Evolutionary conservation across 2,329 filamentous ascomycete species (phyloP).

Genomic region (Colletotrichum phormii): DNA sequence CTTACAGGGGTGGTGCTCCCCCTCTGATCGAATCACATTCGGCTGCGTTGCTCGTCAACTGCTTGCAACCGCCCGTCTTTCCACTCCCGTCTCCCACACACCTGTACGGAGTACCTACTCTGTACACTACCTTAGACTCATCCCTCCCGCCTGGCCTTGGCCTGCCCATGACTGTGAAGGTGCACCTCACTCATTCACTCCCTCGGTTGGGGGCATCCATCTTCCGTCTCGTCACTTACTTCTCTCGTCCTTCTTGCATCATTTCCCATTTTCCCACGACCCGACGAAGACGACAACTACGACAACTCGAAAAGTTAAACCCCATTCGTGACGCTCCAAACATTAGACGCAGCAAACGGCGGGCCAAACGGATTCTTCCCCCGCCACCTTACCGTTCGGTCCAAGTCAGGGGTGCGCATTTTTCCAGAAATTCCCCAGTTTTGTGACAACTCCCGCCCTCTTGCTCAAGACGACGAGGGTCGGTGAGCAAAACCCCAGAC

Average conservation of each 20-base stretch:
- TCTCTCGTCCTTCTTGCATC: neutral
- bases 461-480: constrained; percentile 22
- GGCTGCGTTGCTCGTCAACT: constrained; percentile 27
- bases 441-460: constrained; percentile 22
- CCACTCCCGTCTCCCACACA: neutral
- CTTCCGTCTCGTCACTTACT: neutral
- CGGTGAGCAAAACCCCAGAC: constrained; percentile 30
- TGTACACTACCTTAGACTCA: too few relatives aligned
- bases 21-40: constrained; percentile 30
- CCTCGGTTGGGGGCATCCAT: neutral
- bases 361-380: constrained; percentile 3
- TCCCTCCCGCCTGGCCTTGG: neutral
- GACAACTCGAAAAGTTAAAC: neutral
- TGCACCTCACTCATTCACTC: neutral
- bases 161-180: neutral
- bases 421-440: constrained; percentile 21
- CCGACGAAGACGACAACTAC: neutral
- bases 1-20: constrained; percentile 3
- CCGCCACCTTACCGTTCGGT: constrained; percentile 3
- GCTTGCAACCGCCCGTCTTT: constrained; percentile 26
- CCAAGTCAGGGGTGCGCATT: constrained; percentile 17
- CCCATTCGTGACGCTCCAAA: neutral
- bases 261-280: neutral
- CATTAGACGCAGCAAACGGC: neutral
- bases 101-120: too few relatives aligned